phyloP scores from a whole-genome alignment of 371 early-diverging fungal species.

The Zychaea mexicana region DNA sequence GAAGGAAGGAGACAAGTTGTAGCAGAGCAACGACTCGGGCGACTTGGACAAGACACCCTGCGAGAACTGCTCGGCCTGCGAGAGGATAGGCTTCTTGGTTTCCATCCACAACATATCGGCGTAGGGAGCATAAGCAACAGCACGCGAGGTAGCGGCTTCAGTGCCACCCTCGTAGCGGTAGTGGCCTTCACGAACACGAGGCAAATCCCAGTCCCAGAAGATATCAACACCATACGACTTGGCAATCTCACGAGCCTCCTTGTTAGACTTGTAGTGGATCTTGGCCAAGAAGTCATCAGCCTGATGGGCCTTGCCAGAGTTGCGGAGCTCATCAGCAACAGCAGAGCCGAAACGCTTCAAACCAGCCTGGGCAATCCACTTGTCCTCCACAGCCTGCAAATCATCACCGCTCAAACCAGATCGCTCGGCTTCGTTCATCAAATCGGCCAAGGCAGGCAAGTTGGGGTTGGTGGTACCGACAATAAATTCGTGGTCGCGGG shows the following conservation, averaged over 20 bases:
- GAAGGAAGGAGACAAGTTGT: slow-evolving; percentile 98
- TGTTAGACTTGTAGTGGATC: slow-evolving; percentile 72
- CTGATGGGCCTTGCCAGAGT: slow-evolving; percentile 45
- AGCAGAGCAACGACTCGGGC: slow-evolving; percentile 78
- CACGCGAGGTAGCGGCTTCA: slow-evolving; percentile 86
- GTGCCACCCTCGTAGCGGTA: slow-evolving; percentile 97
- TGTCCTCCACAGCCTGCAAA: slow-evolving; percentile 85
- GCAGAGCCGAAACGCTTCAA: slow-evolving; percentile 86
- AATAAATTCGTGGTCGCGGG: slow-evolving; percentile 96
- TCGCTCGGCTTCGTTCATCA: slow-evolving; percentile 81
- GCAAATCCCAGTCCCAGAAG: slow-evolving; percentile 91
- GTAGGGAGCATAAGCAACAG: slow-evolving; percentile 90
- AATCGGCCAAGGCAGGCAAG: slow-evolving; percentile 71
- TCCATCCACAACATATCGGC: slow-evolving; percentile 99
- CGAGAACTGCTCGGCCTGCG: slow-evolving; percentile 93
- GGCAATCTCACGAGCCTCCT: slow-evolving; percentile 83
- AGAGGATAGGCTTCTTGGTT: slow-evolving; percentile 90
- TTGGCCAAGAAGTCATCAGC: slow-evolving; percentile 59
- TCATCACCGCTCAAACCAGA: slow-evolving; percentile 76
- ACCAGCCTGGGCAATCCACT: slow-evolving; percentile 86
- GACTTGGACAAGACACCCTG: slow-evolving; percentile 72
- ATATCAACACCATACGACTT: slow-evolving; percentile 81
- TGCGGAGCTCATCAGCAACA: slow-evolving; percentile 77
- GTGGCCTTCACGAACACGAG: slow-evolving; percentile 95
- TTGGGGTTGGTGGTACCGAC: slow-evolving; percentile 87